These are phyloP conservation scores for Cutaneotrichosporon cavernicola DNA, from an alignment of 1,284 basidiomycete genomes.

Conservation along the genomic window DNA sequence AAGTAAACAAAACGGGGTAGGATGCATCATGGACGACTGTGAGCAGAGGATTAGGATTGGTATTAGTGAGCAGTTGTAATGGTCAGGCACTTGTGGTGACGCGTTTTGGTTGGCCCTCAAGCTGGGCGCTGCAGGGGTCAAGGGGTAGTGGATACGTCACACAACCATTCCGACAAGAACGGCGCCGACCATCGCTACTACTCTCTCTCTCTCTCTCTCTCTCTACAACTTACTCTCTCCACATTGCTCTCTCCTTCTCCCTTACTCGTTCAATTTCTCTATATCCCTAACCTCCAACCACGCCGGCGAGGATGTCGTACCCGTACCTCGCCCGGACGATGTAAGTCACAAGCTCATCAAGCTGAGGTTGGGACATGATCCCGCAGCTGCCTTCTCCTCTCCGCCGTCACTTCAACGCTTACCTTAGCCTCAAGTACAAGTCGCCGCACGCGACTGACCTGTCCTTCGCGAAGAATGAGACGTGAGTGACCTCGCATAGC, in stretches of 20 bases:
- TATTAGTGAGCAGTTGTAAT: background rate
- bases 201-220: background rate
- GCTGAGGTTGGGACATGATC: background rate
- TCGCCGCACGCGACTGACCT: constrained; percentile 53
- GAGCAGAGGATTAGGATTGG: background rate
- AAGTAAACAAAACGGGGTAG: background rate
- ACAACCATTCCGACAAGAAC: background rate
- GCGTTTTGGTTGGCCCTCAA: background rate
- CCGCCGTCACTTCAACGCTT: background rate
- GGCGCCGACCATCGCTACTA: background rate
- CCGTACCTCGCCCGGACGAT: constrained; percentile 50
- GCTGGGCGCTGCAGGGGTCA: background rate
- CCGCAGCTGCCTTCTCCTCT: background rate
- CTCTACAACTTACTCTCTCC: background rate
- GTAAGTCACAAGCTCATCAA: constrained; percentile 32
- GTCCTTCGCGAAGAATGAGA: constrained; percentile 52
- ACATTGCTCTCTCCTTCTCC: background rate
- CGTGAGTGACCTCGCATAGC: constrained; percentile 35
- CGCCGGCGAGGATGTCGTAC: constrained; percentile 37
- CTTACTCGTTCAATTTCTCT: background rate
- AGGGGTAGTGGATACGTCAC: background rate
- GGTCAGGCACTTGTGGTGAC: background rate
- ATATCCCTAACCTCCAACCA: background rate
- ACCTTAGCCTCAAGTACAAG: constrained; percentile 50
- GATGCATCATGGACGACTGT: background rate